Base-by-base conservation (phyloP, 164 flowering plant species). In the Magnolia kwangsiensis region DNA sequence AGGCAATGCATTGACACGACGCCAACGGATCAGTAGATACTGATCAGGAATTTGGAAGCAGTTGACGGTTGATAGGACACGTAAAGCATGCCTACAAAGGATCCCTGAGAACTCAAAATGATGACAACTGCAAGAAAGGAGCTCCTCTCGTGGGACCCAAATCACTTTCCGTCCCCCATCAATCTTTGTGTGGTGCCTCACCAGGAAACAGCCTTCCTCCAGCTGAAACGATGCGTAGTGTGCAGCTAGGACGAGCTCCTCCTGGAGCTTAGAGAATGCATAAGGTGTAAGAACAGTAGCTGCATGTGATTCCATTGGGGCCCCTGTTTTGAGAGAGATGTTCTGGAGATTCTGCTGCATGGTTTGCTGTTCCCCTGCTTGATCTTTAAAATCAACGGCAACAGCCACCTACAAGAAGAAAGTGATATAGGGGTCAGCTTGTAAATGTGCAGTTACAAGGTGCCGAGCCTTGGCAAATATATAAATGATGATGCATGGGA, bases 291-390 rank as follows among this genome's bases (percentile, higher is more conserved):
- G 91, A 76, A 95, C 75, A 29, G 92, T 24, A 73, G 98, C 94
- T 23, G 98, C 97, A 81, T 95, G 94, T 50, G 98, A 90, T 83
- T 95, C 97, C 98, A 93, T 93, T 3, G 98, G 98, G 2, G 98
- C 94, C 19, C 97, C 97, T 16, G 97, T 95, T 83, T 95, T 95
- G 50, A 95, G 85, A 84, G 89, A 85, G 61, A 93, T 90, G 80
- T 92, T 95, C 79, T 95, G 98, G 59, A 93, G 89, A 84, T 95
- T 95, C 83, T 93, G 97, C 80, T 93, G 97, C 98, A 93, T 95
- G 61, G 93, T 92, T 75, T 92, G 96, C 67, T 92, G 97, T 78
- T 95, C 98, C 75, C 94, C 95, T 24, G 97, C 87, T 84, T 92
- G 97, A 82, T 95, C 98, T 87, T 88, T 92, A 69, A 92, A 95